Conservation (phyloP, 2,329 filamentous ascomycete genomes). For the Arthrobotrys musiformis region DNA sequence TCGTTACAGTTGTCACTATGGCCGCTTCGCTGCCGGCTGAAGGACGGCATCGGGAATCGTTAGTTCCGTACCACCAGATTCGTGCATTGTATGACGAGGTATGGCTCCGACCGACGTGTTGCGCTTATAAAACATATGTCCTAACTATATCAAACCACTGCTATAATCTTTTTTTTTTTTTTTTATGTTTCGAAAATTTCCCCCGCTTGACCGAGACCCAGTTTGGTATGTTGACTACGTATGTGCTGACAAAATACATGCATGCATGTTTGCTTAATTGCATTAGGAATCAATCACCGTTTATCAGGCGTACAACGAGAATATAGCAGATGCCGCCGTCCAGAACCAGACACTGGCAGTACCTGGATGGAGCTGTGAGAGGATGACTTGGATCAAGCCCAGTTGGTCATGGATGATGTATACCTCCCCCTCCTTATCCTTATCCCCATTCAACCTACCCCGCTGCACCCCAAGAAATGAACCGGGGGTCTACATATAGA, state of each 20-base stretch:
- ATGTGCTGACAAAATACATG: conserved; percentile 6
- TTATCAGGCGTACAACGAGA: conserved; percentile 71
- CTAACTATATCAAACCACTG: not conserved
- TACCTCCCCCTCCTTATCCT: too few relatives aligned
- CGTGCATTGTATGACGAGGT: conserved; percentile 47
- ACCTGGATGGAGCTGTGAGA: conserved; percentile 67
- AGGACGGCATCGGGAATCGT: not conserved
- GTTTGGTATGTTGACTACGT: conserved; percentile 6
- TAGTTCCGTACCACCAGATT: conserved; percentile 45
- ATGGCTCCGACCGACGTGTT: too few relatives aligned
- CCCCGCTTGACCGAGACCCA: not conserved
- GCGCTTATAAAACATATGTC: too few relatives aligned
- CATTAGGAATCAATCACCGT: conserved; percentile 68
- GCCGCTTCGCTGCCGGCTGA: not conserved
- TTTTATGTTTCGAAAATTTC: not conserved
- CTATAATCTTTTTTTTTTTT: too few relatives aligned
- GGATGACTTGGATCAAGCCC: conserved; percentile 75
- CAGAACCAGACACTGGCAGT: conserved; percentile 67
- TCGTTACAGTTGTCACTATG: not conserved
- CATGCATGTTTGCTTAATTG: not conserved
- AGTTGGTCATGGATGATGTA: conserved; percentile 69
- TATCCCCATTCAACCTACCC: conserved; percentile 30
- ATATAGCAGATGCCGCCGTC: conserved; percentile 69
- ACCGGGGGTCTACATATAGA: conserved; percentile 38
- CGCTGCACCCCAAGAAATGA: conserved; percentile 33